Conservation (phyloP, 495 filamentous ascomycete species). For the Neurospora sp. region DNA sequence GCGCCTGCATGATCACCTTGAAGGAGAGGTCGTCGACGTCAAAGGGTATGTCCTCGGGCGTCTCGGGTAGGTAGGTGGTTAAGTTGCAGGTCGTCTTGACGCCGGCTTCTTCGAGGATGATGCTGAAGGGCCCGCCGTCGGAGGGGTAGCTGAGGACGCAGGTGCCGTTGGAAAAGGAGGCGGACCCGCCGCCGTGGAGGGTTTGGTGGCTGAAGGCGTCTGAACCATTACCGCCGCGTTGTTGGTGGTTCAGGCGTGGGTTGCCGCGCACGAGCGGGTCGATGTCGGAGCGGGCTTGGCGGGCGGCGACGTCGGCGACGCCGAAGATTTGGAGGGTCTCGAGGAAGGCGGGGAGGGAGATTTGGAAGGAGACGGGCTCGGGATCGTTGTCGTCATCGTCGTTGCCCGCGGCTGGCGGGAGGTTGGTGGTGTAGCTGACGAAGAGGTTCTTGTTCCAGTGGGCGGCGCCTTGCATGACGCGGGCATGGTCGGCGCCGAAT, state of each 20-base stretch:
- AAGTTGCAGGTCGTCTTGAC: slow-evolving; percentile 87
- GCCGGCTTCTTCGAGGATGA: slow-evolving; percentile 73
- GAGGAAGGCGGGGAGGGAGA: slow-evolving; percentile 76
- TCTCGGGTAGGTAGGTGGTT: slow-evolving; percentile 72
- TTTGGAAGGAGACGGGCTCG: slow-evolving; percentile 52
- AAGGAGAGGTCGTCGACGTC: slow-evolving; percentile 66
- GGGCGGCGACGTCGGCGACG: slow-evolving; percentile 52
- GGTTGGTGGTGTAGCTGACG: slow-evolving; percentile 59
- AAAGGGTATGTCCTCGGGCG: slow-evolving; percentile 68
- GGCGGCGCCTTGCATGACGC: slow-evolving; percentile 81
- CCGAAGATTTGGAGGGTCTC: slow-evolving; percentile 94
- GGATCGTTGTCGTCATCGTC: slow-evolving; percentile 24
- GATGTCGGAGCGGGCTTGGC: slow-evolving; percentile 39
- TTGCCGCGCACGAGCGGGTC: slow-evolving; percentile 41
- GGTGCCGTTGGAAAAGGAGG: slow-evolving; percentile 35
- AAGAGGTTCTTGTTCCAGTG: slow-evolving; percentile 68
- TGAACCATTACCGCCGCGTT: neutral
- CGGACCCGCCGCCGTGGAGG: slow-evolving; percentile 50
- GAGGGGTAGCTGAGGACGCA: slow-evolving; percentile 70
- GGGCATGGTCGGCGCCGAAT: slow-evolving; percentile 75
- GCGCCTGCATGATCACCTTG: slow-evolving; percentile 89
- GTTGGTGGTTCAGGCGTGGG: slow-evolving; percentile 21
- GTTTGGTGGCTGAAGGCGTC: slow-evolving; percentile 68
- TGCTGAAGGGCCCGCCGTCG: slow-evolving; percentile 63
- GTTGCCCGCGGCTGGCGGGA: slow-evolving; percentile 5